Evolutionary conservation across 768 basidiomycete genomes (phyloP).

Genomic region (Plicaturopsis crispa): DNA sequence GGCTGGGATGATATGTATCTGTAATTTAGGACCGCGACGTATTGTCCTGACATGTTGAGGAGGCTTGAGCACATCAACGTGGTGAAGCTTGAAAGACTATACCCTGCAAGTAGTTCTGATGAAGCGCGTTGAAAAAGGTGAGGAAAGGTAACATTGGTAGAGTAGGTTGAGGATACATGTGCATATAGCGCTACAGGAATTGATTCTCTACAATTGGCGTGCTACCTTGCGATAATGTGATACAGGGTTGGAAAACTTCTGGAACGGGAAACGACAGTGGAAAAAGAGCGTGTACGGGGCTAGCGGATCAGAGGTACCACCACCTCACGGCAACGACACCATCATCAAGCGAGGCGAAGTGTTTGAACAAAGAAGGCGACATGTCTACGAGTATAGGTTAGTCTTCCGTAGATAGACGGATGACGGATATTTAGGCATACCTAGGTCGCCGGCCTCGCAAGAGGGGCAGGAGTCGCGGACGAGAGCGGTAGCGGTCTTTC

Average conservation of each 20-base stretch:
- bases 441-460: constrained; percentile 13
- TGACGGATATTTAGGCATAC: constrained; percentile 6
- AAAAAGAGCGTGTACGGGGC: too few species aligned
- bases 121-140: too few species aligned
- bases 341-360: constrained; percentile 8
- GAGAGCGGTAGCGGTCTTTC: constrained; percentile 12
- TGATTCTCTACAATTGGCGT: too few species aligned
- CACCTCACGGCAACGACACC: constrained; percentile 5
- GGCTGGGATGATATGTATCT: constrained; percentile 66
- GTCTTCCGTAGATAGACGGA: background rate
- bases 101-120: too few species aligned
- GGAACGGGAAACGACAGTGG: too few species aligned
- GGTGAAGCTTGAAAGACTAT: too few species aligned
- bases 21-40: constrained; percentile 18
- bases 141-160: too few species aligned
- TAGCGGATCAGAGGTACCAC: too few species aligned
- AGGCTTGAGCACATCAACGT: too few species aligned
- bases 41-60: background rate
- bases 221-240: too few species aligned
- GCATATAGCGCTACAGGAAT: constrained; percentile 2
- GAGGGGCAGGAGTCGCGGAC: constrained; percentile 16
- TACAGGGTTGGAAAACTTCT: too few species aligned
- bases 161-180: constrained; percentile 3
- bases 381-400: constrained; percentile 10
- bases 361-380: constrained; percentile 15